Evolutionary conservation across 2,329 filamentous ascomycete genomes (phyloP).

Genomic region (Penicillium sp.): DNA sequence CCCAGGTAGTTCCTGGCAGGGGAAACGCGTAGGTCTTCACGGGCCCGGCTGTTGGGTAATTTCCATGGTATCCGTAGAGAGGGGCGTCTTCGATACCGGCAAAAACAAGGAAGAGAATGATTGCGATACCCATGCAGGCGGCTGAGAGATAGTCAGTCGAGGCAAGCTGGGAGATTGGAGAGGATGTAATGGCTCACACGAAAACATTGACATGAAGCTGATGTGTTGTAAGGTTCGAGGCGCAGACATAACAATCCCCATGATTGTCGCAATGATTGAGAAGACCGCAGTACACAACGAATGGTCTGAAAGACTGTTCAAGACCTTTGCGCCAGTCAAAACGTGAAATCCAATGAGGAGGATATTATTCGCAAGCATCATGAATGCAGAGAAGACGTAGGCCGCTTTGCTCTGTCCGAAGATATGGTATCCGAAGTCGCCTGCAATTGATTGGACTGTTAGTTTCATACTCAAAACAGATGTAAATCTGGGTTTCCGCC

Average conservation of each 20-base stretch:
- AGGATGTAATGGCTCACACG: conserved; percentile 23
- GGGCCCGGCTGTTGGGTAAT: conserved; percentile 45
- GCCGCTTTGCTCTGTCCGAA: conserved; percentile 47
- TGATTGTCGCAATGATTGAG: conserved; percentile 47
- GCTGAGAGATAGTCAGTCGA: conserved; percentile 24
- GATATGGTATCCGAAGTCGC: conserved; percentile 50
- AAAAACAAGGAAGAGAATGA: conserved; percentile 53
- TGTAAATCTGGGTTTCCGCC: background rate
- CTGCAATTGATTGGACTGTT: conserved; percentile 9
- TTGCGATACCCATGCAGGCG: conserved; percentile 50
- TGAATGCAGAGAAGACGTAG: conserved; percentile 45
- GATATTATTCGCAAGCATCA: conserved; percentile 53
- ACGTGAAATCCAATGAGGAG: conserved; percentile 53
- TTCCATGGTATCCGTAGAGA: conserved; percentile 47
- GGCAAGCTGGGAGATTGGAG: no score
- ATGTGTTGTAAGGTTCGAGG: conserved; percentile 50
- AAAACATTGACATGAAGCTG: conserved; percentile 54
- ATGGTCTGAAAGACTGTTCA: conserved; percentile 52
- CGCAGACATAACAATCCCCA: conserved; percentile 49
- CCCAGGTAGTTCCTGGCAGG: conserved; percentile 47
- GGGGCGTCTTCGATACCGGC: conserved; percentile 49
- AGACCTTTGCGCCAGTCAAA: conserved; percentile 50
- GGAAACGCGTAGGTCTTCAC: conserved; percentile 52
- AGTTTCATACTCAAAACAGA: background rate
- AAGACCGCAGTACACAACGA: conserved; percentile 52